These are phyloP conservation scores for Fraxinus xanthoxyloides DNA, from an alignment of 305 asterid species.

Conservation along the genomic window DNA sequence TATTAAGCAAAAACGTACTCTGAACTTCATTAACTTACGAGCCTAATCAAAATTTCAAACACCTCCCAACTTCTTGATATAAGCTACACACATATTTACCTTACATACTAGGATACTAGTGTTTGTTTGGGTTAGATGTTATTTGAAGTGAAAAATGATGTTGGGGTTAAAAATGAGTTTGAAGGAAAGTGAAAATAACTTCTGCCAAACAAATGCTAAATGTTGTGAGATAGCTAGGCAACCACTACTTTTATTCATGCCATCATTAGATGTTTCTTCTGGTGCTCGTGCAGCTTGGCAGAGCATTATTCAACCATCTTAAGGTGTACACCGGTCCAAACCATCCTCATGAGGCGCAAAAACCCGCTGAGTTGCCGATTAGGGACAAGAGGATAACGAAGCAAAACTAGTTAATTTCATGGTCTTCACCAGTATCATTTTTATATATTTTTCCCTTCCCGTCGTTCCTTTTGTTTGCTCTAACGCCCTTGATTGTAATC, in stretches of 20 bases:
- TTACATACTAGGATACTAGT: too few relatives aligned
- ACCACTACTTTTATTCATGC: neutral
- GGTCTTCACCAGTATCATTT: neutral
- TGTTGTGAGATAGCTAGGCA: neutral
- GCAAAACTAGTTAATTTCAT: slow-evolving; percentile 28
- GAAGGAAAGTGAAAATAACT: too few relatives aligned
- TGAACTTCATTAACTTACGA: neutral
- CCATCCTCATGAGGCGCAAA: slow-evolving; percentile 93
- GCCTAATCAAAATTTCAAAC: neutral
- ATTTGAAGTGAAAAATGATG: neutral
- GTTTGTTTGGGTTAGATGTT: too few relatives aligned
- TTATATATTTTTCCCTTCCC: neutral
- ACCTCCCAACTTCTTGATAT: neutral
- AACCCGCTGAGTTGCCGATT: slow-evolving; percentile 72
- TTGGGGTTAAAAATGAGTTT: neutral
- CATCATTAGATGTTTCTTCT: neutral
- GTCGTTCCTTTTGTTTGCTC: neutral
- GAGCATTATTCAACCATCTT: slow-evolving; percentile 75
- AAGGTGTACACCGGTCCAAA: slow-evolving; percentile 89
- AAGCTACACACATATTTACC: too few relatives aligned
- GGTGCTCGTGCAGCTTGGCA: slow-evolving; percentile 74
- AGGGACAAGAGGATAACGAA: slow-evolving; percentile 85
- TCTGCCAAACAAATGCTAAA: neutral
- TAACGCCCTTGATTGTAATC: neutral
- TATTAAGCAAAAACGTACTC: neutral